Conservation (phyloP, 768 basidiomycete species). For the Phylloporus sp. region DNA sequence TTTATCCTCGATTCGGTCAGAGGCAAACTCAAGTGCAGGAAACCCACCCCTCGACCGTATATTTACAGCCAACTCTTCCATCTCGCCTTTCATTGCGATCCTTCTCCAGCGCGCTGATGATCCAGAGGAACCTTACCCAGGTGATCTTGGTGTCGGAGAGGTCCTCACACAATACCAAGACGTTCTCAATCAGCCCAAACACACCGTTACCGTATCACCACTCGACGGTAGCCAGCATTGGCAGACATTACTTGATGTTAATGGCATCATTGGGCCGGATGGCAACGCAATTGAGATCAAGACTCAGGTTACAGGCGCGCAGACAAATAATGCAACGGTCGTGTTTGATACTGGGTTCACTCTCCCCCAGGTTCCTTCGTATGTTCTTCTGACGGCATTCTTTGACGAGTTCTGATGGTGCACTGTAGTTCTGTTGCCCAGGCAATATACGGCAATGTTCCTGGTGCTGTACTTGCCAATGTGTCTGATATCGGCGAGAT, state of each 20-base stretch:
- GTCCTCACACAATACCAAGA: slow-evolving; percentile 45
- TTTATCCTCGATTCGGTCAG: slow-evolving; percentile 45
- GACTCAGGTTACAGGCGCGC: slow-evolving; percentile 42
- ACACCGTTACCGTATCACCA: slow-evolving; percentile 43
- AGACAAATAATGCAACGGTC: slow-evolving; percentile 49
- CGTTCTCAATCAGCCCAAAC: slow-evolving; percentile 48
- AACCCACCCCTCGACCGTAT: slow-evolving; percentile 61
- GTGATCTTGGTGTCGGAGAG: slow-evolving; percentile 63
- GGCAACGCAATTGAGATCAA: slow-evolving; percentile 44
- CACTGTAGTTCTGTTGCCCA: slow-evolving; percentile 45
- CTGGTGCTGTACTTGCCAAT: slow-evolving; percentile 48
- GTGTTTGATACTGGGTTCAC: slow-evolving; percentile 72
- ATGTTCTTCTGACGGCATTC: slow-evolving; percentile 11
- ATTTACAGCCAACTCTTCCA: slow-evolving; percentile 54
- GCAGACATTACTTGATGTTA: slow-evolving; percentile 56
- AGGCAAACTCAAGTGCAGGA: slow-evolving; percentile 36
- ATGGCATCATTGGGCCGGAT: slow-evolving; percentile 62
- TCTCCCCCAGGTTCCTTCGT: slow-evolving; percentile 58
- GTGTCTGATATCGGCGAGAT: slow-evolving; percentile 38
- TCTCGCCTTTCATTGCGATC: slow-evolving; percentile 60
- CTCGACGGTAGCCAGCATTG: slow-evolving; percentile 54
- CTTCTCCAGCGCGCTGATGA: slow-evolving; percentile 60
- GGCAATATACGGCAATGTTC: slow-evolving; percentile 55
- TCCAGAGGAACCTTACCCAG: slow-evolving; percentile 47
- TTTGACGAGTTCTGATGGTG: slow-evolving; percentile 12